These are phyloP conservation scores for Colletotrichum nymphaeae DNA, from an alignment of 2,329 filamentous ascomycete species.

Conservation along the genomic window DNA sequence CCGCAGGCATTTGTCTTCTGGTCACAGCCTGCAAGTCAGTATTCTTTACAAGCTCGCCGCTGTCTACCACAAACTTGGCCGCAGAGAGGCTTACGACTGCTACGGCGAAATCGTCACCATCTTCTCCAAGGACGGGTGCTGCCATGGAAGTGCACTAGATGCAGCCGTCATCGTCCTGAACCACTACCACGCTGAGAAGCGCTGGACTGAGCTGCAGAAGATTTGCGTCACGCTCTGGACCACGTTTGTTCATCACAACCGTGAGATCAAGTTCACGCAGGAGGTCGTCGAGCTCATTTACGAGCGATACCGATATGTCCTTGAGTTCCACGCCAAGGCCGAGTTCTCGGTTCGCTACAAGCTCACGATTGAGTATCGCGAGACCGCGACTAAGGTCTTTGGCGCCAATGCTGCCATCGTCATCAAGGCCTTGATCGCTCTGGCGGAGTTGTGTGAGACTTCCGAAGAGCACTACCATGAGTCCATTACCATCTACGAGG, in stretches of 20 bases:
- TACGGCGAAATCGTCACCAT: constrained; percentile 51
- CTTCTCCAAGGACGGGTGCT: constrained; percentile 47
- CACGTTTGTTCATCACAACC: constrained; percentile 44
- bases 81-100: constrained; percentile 47
- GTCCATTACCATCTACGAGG: constrained; percentile 57
- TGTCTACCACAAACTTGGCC: constrained; percentile 36
- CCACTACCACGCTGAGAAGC: constrained; percentile 56
- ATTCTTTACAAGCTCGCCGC: constrained; percentile 42
- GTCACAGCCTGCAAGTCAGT: constrained; percentile 48
- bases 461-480: constrained; percentile 55
- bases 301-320: constrained; percentile 57
- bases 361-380: constrained; percentile 60
- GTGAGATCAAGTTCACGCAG: constrained; percentile 52
- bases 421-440: constrained; percentile 47
- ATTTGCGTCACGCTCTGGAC: constrained; percentile 60
- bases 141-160: constrained; percentile 55
- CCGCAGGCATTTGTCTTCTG: constrained; percentile 12
- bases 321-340: constrained; percentile 55
- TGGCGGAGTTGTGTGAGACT: constrained; percentile 59
- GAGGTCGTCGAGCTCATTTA: constrained; percentile 55
- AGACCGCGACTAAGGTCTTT: constrained; percentile 53
- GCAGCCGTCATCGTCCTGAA: constrained; percentile 57
- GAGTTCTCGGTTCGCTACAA: constrained; percentile 54
- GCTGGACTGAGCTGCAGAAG: constrained; percentile 57
- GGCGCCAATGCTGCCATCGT: constrained; percentile 41